Base-by-base conservation (phyloP, 768 basidiomycete genomes). In the Phlebiopsis flavidoalba region DNA sequence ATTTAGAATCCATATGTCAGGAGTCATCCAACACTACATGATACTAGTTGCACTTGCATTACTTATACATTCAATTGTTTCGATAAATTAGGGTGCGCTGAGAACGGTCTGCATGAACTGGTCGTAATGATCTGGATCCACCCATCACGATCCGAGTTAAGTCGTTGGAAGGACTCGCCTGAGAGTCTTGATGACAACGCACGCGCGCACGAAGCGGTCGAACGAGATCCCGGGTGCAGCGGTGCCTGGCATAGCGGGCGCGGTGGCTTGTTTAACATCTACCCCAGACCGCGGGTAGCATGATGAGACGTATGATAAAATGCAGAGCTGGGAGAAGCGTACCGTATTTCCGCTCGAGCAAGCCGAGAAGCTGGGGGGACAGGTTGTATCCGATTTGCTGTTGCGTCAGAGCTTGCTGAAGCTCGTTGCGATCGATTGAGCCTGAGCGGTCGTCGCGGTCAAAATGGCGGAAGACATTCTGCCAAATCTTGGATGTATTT, bases 401-500 rank as follows among this genome's bases (percentile, higher is more conserved):
- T 69, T 87, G 88, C 12, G 69, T 64, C 31, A 95, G 80, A 0
- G 92, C 93, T 11, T 83, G 78, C 2, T 76, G 74, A 6, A 95
- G 78, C 74, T 95, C 93, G 17, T 64, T 57, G 8, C 76, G 77
- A 59, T 93, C 90, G 72, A 95, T 93, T 35, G 84, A 80, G 24
- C 91, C 93, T 12, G 89, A 91, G 54, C 80, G 83, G 26, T 31
- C n/a, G 70, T 94, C 93, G n/a, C 83, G 78, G 74, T 94, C 92
- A 65, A 93, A 93, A 73, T 89, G 88, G 49, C 78, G 80, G 78
- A 92, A 93, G 59, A 91, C 85, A 60, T 84, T 84, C 75, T 92
- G 89, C 91, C 91, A 93, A n/a, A 71, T 93, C 89, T 75, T 88
- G 86, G 82, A 91, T 85, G 72, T 90, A 91, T 67, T 88, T 87